phyloP scores from a whole-genome alignment of 2,329 filamentous ascomycete genomes.

The Aaosphaeria arxii region DNA sequence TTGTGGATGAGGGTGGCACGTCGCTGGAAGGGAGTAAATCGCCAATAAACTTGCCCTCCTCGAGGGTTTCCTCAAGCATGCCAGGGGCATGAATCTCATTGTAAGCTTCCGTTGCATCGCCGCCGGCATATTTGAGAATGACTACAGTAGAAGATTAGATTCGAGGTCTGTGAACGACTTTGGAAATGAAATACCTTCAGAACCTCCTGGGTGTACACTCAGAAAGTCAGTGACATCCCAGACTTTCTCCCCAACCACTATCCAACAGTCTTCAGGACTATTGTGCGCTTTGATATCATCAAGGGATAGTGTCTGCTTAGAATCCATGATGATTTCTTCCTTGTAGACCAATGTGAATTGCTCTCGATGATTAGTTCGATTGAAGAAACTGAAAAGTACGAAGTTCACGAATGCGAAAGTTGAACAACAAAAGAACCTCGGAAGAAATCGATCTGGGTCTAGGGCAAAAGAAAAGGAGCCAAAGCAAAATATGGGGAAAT shows the following conservation, averaged over 20 bases:
- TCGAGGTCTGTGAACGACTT: neutral
- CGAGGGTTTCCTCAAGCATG: conserved; percentile 31
- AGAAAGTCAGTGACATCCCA: conserved; percentile 63
- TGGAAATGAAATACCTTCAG: conserved; percentile 11
- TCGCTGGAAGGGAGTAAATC: conserved; percentile 8
- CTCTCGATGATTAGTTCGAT: neutral
- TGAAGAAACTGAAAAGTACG: too few species aligned
- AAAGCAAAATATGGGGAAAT: too few species aligned
- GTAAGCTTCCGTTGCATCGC: conserved; percentile 42
- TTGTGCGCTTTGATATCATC: conserved; percentile 7
- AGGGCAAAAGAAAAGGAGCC: too few species aligned
- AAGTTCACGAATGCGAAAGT: too few species aligned
- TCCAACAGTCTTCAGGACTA: conserved; percentile 46
- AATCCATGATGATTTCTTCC: conserved; percentile 1
- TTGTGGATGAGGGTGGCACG: conserved; percentile 1
- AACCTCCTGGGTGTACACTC: conserved; percentile 56
- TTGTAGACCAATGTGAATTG: too few species aligned
- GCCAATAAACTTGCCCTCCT: conserved; percentile 27
- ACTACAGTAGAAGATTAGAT: neutral
- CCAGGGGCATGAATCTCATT: conserved; percentile 46
- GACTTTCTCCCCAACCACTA: conserved; percentile 61
- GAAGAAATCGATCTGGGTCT: too few species aligned
- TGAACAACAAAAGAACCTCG: too few species aligned
- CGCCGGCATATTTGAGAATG: conserved; percentile 4
- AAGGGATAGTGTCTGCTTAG: conserved; percentile 2